phyloP scores from a whole-genome alignment of 2,329 filamentous ascomycete genomes.

The Colletotrichum destructivum region DNA sequence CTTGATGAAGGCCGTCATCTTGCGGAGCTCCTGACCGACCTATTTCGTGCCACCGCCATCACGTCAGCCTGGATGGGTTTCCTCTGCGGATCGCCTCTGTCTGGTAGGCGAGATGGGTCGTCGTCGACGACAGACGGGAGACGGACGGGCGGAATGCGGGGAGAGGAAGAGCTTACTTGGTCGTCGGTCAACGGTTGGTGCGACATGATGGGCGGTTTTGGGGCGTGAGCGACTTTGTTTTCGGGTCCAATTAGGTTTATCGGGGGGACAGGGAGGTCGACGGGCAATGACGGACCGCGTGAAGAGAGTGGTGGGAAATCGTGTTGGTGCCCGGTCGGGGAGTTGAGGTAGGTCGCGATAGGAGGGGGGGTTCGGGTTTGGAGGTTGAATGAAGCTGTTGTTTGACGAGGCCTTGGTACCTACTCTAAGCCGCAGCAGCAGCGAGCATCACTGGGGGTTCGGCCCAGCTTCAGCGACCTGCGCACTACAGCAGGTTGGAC shows the following conservation, averaged over 20 bases:
- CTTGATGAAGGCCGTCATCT: slow-evolving; percentile 99
- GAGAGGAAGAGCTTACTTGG: slow-evolving; percentile 41
- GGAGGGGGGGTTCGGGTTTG: slow-evolving; percentile 15
- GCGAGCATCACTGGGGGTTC: slow-evolving; percentile 40
- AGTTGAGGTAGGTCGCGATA: slow-evolving; percentile 30
- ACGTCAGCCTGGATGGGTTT: background rate
- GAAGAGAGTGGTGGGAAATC: slow-evolving; percentile 5
- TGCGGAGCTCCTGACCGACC: slow-evolving; percentile 98
- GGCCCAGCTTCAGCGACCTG: slow-evolving; percentile 31
- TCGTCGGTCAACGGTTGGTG: slow-evolving; percentile 45
- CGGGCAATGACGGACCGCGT: slow-evolving; percentile 31
- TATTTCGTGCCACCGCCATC: slow-evolving; percentile 58
- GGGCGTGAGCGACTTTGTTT: slow-evolving; percentile 40
- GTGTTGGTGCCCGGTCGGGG: slow-evolving; percentile 20
- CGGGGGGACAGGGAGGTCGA: background rate
- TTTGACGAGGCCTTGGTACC: slow-evolving; percentile 34
- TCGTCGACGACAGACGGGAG: background rate
- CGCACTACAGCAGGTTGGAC: slow-evolving; percentile 14
- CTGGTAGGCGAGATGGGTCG: background rate
- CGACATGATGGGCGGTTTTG: slow-evolving; percentile 43
- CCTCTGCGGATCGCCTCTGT: no score
- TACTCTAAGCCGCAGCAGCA: slow-evolving; percentile 30
- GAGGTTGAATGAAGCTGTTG: slow-evolving; percentile 40
- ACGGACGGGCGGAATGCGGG: slow-evolving; percentile 5
- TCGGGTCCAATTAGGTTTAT: slow-evolving; percentile 29